Conservation (phyloP, 768 basidiomycete species). For the Tricholoma sp. region DNA sequence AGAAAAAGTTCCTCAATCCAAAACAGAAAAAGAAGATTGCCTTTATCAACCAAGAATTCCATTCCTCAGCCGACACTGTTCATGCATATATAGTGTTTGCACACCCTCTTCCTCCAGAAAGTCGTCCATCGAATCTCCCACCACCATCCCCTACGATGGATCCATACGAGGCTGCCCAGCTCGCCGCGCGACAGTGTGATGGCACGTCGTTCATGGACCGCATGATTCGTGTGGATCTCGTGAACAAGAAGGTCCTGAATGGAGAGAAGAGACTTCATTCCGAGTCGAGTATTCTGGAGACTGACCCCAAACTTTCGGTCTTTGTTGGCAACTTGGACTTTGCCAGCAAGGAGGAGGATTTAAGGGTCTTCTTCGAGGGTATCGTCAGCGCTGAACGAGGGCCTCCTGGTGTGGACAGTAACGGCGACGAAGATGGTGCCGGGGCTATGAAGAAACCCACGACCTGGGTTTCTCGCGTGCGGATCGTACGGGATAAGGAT, state of each 20-base stretch:
- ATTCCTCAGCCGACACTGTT: constrained; percentile 66
- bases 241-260: constrained; percentile 27
- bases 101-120: constrained; percentile 42
- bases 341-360: constrained; percentile 83
- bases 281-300: constrained; percentile 19
- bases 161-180: constrained; percentile 65
- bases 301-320: constrained; percentile 76
- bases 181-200: constrained; percentile 57
- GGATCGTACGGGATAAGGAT: constrained; percentile 84
- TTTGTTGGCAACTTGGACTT: constrained; percentile 96
- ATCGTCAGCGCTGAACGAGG: constrained; percentile 70
- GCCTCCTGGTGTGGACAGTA: constrained; percentile 23
- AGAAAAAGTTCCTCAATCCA: constrained; percentile 69
- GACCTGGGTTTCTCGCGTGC: constrained; percentile 78
- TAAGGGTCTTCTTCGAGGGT: constrained; percentile 83
- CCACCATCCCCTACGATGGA: constrained; percentile 47
- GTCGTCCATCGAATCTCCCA: constrained; percentile 45
- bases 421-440: constrained; percentile 19
- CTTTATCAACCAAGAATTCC: constrained; percentile 91
- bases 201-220: constrained; percentile 72
- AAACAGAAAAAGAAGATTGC: constrained; percentile 90
- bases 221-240: constrained; percentile 74
- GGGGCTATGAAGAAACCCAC: constrained; percentile 30
- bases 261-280: constrained; percentile 10
- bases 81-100: constrained; percentile 94